Percentiles rank a stretch among this genome's conserved stretches.
Evolutionary conservation across 1,284 basidiomycete species (phyloP).

Genomic region (Ustilago bromivora): DNA sequence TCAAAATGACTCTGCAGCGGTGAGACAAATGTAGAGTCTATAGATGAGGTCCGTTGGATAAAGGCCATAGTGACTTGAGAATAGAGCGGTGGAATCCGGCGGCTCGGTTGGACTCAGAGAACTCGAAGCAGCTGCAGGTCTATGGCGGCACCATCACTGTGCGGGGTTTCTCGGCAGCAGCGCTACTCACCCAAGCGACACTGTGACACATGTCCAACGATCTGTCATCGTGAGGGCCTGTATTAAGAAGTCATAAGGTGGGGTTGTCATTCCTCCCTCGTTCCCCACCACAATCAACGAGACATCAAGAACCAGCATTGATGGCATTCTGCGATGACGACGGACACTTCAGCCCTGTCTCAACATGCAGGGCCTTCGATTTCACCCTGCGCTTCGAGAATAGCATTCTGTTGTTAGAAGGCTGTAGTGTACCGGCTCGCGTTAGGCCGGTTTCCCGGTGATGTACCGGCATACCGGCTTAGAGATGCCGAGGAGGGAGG

Average conservation of each 20-base stretch:
- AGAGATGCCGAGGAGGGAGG: no score
- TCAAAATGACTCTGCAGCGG: no score
- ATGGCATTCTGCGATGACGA: conserved; percentile 18
- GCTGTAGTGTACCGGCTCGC: no score
- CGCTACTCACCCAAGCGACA: neutral
- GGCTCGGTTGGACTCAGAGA: neutral
- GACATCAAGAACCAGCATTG: neutral
- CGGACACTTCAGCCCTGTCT: conserved; percentile 26
- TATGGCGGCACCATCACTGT: neutral
- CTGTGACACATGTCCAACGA: neutral
- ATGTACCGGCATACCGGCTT: no score
- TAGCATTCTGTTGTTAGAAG: conserved; percentile 19
- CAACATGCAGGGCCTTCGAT: conserved; percentile 42
- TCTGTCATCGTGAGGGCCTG: neutral
- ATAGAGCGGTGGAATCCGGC: neutral
- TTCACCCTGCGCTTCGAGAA: conserved; percentile 40
- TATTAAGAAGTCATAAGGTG: neutral
- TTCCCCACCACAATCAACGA: neutral
- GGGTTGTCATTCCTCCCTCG: neutral
- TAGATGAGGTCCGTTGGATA: no score
- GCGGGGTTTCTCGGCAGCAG: neutral
- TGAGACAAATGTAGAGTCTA: no score
- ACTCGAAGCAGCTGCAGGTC: neutral
- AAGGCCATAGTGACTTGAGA: neutral
- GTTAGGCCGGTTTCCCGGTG: no score